Percentiles rank a stretch among this genome's conserved stretches.
These are phyloP conservation scores for Polytrichum formosum DNA, from an alignment of 225 moss, liverwort and hornwort genomes.

Conservation along the genomic window DNA sequence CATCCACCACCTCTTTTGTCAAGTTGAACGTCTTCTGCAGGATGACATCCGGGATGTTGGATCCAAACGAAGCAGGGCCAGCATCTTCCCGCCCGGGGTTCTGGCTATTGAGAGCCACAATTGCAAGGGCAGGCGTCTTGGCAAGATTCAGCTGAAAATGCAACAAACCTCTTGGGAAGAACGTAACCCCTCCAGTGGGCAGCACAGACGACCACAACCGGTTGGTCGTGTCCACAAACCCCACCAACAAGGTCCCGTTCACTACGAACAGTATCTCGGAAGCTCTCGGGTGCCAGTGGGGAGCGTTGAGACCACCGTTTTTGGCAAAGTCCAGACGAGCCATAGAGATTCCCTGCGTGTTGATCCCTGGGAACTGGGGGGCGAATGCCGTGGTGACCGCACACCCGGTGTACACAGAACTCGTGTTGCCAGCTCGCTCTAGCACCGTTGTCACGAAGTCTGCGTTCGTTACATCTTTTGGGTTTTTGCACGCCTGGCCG, in stretches of 20 bases:
- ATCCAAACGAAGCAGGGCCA: constrained; percentile 7
- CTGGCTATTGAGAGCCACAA: constrained; percentile 29
- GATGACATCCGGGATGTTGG: constrained; percentile 18
- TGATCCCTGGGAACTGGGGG: constrained; percentile 19
- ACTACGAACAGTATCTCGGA: constrained; percentile 27
- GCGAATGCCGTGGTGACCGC: constrained; percentile 31
- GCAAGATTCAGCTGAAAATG: constrained; percentile 47
- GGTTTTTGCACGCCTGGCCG: constrained; percentile 44
- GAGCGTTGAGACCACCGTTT: constrained; percentile 31
- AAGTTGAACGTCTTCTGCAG: constrained; percentile 35
- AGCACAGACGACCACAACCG: constrained; percentile 29
- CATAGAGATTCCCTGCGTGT: constrained; percentile 31
- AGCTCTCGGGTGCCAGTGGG: constrained; percentile 45
- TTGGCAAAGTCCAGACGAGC: constrained; percentile 37
- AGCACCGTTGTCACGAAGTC: constrained; percentile 32
- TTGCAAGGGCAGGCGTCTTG: background rate
- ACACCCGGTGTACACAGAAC: constrained; percentile 14
- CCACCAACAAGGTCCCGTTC: constrained; percentile 28
- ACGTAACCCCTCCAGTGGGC: constrained; percentile 29
- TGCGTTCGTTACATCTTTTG: background rate
- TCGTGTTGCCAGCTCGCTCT: constrained; percentile 11
- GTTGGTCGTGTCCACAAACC: constrained; percentile 42
- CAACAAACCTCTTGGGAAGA: constrained; percentile 42
- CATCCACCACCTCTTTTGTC: background rate
- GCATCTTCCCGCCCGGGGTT: constrained; percentile 24